Base-by-base conservation (phyloP, 2,329 filamentous ascomycete genomes). In the Colletotrichum trifolii region DNA sequence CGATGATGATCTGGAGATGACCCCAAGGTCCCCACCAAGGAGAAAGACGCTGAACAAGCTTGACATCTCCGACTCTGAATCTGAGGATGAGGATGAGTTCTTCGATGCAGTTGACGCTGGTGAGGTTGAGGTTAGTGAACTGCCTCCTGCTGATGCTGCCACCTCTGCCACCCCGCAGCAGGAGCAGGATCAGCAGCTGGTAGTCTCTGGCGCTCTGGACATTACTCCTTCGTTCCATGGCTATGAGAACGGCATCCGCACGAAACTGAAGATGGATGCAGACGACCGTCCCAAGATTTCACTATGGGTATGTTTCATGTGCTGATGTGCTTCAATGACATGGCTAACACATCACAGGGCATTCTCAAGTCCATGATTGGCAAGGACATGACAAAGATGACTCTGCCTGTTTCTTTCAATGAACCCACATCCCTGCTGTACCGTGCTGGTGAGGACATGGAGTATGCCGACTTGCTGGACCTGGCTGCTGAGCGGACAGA, bases 311-410 rank as follows among this genome's bases (percentile, higher is more conserved):
- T 5, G 3, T 12, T 13, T 2, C 17, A 25, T 11, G 34, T 11
- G 15, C 42, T 38, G 6, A 38, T 49, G 59, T 25, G n/a, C 9
- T 53, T 35, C 8, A 17, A 36, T 36, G 53, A 69, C 42, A 5
- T 45, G 12, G 10, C 74, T 77, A 67, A 77, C 68, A 45, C 9
- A 11, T 42, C 50, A 35, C 69, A 97, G 94, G 91, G 91, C 70
- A 97, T 99, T 71, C 82, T 99, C 68, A 99, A 98, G 81, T 98
- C 95, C 25, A 98, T 99, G 96, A 97, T 99, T 78, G 96, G 96
- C 68, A 98, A 99, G 77, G 96, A 99, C 75, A 98, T 99, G 96
- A 98, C 96, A 42, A 98, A 96, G 82, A 99, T 99, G 95, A 98
- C 96, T 0, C 82, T 99, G 17, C 96, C 96, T 0, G 96, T 99